phyloP scores from a whole-genome alignment of 2,329 filamentous ascomycete species.

The Xylaria sp. region DNA sequence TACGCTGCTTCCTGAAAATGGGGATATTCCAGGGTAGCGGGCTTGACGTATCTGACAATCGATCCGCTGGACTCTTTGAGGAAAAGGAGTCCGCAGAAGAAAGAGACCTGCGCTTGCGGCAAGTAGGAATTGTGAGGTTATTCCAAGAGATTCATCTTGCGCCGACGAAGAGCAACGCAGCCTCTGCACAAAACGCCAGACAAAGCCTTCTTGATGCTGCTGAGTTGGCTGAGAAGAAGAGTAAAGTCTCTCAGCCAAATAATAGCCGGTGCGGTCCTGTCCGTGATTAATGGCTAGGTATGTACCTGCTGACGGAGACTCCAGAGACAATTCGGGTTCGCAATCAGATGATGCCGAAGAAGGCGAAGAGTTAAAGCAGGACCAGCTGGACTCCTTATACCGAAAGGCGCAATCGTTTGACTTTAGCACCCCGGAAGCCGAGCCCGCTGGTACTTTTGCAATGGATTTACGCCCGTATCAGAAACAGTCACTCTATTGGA shows the following conservation, averaged over 20 bases:
- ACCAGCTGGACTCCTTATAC: constrained; percentile 89
- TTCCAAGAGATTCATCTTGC: constrained; percentile 84
- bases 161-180: constrained; percentile 68
- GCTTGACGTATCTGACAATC: constrained; percentile 62
- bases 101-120: constrained; percentile 72
- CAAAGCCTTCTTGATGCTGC: constrained; percentile 81
- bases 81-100: constrained; percentile 82
- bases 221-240: constrained; percentile 75
- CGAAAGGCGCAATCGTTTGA: constrained; percentile 96
- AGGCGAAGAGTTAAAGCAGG: constrained; percentile 86
- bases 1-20: constrained; percentile 69
- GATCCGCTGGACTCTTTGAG: constrained; percentile 70
- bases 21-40: constrained; percentile 64
- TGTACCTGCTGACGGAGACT: constrained; percentile 5
- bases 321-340: constrained; percentile 35
- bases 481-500: constrained; percentile 93
- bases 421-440: constrained; percentile 81
- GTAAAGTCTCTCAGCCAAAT: constrained; percentile 44
- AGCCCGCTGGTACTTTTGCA: constrained; percentile 74
- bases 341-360: constrained; percentile 68
- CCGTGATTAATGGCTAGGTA: no score
- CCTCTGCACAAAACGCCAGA: constrained; percentile 72
- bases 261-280: constrained; percentile 18
- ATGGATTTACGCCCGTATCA: constrained; percentile 88
- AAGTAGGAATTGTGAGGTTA: constrained; percentile 81